phyloP scores from a whole-genome alignment of 352 stramenopile species.

The Pythium utonaiense region DNA sequence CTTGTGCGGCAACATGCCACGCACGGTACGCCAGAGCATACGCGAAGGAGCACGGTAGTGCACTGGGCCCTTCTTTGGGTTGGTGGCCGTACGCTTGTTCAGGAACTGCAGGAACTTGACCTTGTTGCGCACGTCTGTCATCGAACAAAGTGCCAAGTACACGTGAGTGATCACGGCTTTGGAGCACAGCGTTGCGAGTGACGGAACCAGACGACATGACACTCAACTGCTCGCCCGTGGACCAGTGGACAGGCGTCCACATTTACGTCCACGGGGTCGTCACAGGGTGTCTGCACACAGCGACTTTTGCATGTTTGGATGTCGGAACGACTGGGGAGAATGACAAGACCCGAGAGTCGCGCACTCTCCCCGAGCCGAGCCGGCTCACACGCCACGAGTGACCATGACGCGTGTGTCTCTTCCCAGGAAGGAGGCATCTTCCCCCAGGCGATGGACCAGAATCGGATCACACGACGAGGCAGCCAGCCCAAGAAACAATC shows the following conservation, averaged over 20 bases:
- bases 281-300: conserved; percentile 84
- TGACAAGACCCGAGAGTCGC: neutral
- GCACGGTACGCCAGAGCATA: conserved; percentile 92
- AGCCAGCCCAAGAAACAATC: neutral
- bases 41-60: conserved; percentile 96
- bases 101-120: conserved; percentile 99
- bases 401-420: neutral
- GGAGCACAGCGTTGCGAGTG: neutral
- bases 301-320: conserved; percentile 89
- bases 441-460: too few relatives aligned
- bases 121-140: conserved; percentile 93
- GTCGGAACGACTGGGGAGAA: conserved; percentile 3
- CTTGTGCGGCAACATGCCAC: conserved; percentile 99
- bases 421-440: neutral
- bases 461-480: neutral
- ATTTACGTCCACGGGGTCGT: conserved; percentile 18
- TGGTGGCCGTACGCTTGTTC: conserved; percentile 98
- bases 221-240: conserved; percentile 35
- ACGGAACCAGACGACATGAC: conserved; percentile 70
- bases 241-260: neutral
- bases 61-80: conserved; percentile 96
- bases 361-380: neutral
- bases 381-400: neutral
- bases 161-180: conserved; percentile 7
- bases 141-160: conserved; percentile 18